Percentiles rank a stretch among this genome's conserved stretches.
phyloP scores from a whole-genome alignment of 164 flowering plant species.

The Chimonanthus praecox region DNA sequence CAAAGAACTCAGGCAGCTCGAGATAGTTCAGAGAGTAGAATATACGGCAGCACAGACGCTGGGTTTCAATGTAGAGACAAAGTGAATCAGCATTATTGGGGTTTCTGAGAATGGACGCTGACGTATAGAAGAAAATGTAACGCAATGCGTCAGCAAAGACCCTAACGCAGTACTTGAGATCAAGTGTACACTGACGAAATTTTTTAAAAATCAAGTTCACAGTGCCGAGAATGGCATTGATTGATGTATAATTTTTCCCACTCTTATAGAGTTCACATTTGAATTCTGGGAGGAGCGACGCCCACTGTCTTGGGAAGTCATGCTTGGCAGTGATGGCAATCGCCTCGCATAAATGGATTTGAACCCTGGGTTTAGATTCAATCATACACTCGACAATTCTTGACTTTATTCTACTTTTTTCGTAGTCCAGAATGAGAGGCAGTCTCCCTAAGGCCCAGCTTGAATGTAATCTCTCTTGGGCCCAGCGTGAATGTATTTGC shows the following conservation, averaged over 20 bases:
- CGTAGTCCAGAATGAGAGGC: conserved; percentile 43
- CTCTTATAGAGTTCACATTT: conserved; percentile 32
- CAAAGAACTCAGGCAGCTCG: conserved; percentile 90
- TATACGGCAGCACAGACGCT: conserved; percentile 81
- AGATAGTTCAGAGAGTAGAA: conserved; percentile 78
- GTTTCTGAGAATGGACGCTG: conserved; percentile 39
- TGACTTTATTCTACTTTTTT: conserved; percentile 70
- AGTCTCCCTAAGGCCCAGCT: conserved; percentile 36
- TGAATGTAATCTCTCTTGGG: background rate
- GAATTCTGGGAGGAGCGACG: conserved; percentile 66
- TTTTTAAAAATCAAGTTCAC: conserved; percentile 82
- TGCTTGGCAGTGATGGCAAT: conserved; percentile 68
- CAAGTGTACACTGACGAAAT: conserved; percentile 60
- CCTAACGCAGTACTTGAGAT: conserved; percentile 79
- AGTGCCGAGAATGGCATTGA: conserved; percentile 80
- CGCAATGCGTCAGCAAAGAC: conserved; percentile 64
- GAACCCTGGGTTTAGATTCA: conserved; percentile 45
- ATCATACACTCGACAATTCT: conserved; percentile 78
- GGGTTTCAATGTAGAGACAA: conserved; percentile 59
- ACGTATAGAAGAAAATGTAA: conserved; percentile 56
- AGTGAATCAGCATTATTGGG: conserved; percentile 31
- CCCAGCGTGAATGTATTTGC: conserved; percentile 70
- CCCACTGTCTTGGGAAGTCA: conserved; percentile 88
- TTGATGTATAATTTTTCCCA: conserved; percentile 51
- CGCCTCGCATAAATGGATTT: conserved; percentile 80